Evolutionary conservation across 345 rosid species (phyloP).

Genomic region (Eucalyptus urophylla): DNA sequence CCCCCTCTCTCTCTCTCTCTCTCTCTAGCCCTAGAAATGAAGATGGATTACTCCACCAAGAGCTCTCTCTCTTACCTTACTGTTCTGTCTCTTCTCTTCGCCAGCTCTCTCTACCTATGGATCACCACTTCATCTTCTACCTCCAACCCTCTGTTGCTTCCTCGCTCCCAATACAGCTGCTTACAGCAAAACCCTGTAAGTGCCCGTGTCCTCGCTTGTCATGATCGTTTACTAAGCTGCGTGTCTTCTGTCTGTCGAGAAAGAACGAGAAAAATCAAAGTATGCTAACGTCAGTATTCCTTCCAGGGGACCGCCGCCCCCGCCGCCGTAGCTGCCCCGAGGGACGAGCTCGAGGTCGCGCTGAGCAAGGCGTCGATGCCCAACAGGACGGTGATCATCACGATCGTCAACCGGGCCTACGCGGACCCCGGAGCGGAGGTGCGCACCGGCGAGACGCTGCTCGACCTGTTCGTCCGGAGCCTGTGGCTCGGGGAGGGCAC

Average conservation of each 20-base stretch:
- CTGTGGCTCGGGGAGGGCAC: slow-evolving; percentile 68
- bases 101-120: slow-evolving; percentile 19
- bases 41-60: neutral
- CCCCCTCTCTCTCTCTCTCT: neutral
- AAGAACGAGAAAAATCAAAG: neutral
- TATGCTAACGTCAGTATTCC: neutral
- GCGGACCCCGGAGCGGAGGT: slow-evolving; percentile 25
- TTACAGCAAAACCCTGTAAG: neutral
- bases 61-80: neutral
- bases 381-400: slow-evolving; percentile 51
- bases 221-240: neutral
- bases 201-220: neutral
- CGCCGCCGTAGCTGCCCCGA: neutral
- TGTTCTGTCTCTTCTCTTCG: slow-evolving; percentile 10
- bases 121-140: neutral
- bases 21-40: neutral
- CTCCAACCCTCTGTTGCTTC: neutral
- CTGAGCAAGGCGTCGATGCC: slow-evolving; percentile 34
- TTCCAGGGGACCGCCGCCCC: neutral
- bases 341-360: slow-evolving; percentile 29
- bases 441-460: slow-evolving; percentile 20
- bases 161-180: neutral
- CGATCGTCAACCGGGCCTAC: slow-evolving; percentile 57
- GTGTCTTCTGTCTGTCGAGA: neutral
- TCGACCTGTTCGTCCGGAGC: slow-evolving; percentile 62